These are phyloP conservation scores for Fraxinus dipetala DNA, from an alignment of 305 asterid genomes.

Conservation along the genomic window DNA sequence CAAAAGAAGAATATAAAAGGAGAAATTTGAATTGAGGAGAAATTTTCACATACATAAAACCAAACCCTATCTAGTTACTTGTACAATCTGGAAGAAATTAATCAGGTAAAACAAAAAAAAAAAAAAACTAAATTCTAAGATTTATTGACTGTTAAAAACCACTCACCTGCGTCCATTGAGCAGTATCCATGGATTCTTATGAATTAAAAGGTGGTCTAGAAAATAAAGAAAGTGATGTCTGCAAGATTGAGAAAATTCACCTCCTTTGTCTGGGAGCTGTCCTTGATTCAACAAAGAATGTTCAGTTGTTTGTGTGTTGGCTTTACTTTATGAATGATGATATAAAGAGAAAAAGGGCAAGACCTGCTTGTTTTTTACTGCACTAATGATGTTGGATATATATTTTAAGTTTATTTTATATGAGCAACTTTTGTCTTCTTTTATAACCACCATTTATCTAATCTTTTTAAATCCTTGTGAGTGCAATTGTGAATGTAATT, in stretches of 20 bases:
- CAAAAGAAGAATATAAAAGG: neutral
- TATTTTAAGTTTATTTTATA: neutral
- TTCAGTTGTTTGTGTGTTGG: conserved; percentile 35
- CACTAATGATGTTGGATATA: conserved; percentile 26
- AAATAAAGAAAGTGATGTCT: conserved; percentile 28
- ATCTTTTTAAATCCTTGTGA: conserved; percentile 26
- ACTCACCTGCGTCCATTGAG: conserved; percentile 67
- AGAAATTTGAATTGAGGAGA: neutral
- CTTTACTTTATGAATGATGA: conserved; percentile 53
- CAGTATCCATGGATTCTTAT: conserved; percentile 47
- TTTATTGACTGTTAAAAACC: neutral
- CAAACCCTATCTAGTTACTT: neutral
- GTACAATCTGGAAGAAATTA: neutral
- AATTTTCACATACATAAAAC: neutral
- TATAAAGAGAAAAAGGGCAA: conserved; percentile 23
- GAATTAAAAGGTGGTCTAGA: conserved; percentile 10
- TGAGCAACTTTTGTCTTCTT: conserved; percentile 22
- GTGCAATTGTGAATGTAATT: conserved; percentile 63
- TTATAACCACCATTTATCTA: conserved; percentile 14
- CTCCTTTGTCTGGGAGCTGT: conserved; percentile 43
- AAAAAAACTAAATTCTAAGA: neutral
- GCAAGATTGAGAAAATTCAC: conserved; percentile 33
- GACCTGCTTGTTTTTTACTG: conserved; percentile 72
- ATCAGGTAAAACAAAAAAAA: neutral
- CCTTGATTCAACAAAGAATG: conserved; percentile 51